Evolutionary conservation across 495 filamentous ascomycete species (phyloP), one percentile per base, ranked within the genome.

Genomic region (Copromyces sp.): DNA sequence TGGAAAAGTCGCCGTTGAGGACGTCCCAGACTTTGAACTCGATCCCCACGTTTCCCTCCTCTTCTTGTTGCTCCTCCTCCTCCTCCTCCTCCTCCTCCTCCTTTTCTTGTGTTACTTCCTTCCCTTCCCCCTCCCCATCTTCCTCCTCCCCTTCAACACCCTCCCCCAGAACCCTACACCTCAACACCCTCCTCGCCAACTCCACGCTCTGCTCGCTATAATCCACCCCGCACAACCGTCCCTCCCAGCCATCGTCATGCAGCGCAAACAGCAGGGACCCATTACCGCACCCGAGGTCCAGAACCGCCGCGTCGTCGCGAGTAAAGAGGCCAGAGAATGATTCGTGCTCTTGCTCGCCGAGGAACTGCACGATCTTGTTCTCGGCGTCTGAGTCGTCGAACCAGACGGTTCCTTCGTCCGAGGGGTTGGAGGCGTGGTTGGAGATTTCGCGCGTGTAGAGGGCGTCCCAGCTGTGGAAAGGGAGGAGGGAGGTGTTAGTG

Each of bases 261-360:
- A 98, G 82, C 24, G 89, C 84, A 73, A 95, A 94, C 3, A 98
- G 84, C 77, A 98, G 87, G 77, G 93, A 91, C 2, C 95, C 95
- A 82, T 98, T 99, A 0, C 95, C 95, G 0, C 93, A 97, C 1
- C 95, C 95, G 0, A 98, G 77, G 75, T 90, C 88, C 0, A 98
- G 85, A 69, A 97, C 89, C 3, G 82, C 40, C 16, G 79, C 73
- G 8, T 72, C 45, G 8, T 68, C 68, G 16, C 72, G 53, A 42
- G 76, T 39, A 17, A 65, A 65, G 32, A 79, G 61, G 29, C 73
- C 45, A 29, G 53, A 35, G 14, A 65, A 65, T 14, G 47, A 37
- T 17, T 38, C 77, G 78, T 79, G n/a, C 78, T 41, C 82, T 68
- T 29, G 84, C 16, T 76, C 77, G 71, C 75, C 74, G 38, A 93